phyloP scores from a whole-genome alignment of 2,329 filamentous ascomycete genomes.

The Chrysoporthe cubensis region DNA sequence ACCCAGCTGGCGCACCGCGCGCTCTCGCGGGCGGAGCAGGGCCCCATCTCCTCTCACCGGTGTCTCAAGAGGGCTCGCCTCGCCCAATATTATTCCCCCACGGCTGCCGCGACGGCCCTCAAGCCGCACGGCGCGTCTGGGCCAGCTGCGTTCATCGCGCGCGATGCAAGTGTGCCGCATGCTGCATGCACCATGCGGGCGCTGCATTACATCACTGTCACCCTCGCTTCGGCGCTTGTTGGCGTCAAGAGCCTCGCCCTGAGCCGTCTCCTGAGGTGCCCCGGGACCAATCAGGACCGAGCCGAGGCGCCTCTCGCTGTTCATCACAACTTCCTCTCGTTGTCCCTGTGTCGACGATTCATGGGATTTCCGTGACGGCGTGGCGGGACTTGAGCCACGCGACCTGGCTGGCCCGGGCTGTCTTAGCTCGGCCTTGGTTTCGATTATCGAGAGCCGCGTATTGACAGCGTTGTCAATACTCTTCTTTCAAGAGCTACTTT shows the following conservation, averaged over 20 bases:
- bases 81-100: neutral
- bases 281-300: conserved; percentile 19
- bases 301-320: conserved; percentile 9
- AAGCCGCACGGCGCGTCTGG: neutral
- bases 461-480: neutral
- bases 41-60: neutral
- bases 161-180: neutral
- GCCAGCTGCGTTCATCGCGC: conserved; percentile 12
- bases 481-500: no score
- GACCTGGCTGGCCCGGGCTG: neutral
- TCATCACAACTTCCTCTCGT: neutral
- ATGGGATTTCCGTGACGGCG: neutral
- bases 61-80: neutral
- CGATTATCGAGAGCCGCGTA: neutral
- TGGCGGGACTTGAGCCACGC: no score
- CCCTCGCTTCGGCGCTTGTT: conserved; percentile 13
- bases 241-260: conserved; percentile 17
- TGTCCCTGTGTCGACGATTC: neutral
- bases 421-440: neutral
- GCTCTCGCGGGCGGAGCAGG: neutral
- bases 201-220: conserved; percentile 20
- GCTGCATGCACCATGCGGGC: conserved; percentile 18
- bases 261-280: conserved; percentile 15
- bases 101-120: neutral
- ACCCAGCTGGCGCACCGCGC: neutral